phyloP scores from a whole-genome alignment of 2,329 filamentous ascomycete genomes.

The Colletotrichum melonis region DNA sequence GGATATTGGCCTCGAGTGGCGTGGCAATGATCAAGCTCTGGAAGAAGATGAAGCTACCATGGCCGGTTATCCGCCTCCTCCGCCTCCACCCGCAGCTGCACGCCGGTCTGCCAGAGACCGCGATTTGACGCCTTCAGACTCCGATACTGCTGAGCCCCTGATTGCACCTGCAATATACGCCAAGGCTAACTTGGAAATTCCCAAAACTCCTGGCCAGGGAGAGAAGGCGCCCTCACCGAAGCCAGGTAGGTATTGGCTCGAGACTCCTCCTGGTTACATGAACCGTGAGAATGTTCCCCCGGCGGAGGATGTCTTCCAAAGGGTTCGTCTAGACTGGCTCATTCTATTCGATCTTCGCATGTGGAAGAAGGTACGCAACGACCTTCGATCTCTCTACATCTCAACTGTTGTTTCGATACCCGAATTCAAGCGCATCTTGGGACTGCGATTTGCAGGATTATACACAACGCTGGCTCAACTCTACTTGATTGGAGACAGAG shows the following conservation, averaged over 20 bases:
- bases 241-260: constrained; percentile 86
- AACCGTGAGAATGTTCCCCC: constrained; percentile 71
- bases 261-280: constrained; percentile 78
- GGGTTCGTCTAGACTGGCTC: constrained; percentile 92
- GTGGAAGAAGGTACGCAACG: constrained; percentile 95
- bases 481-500: constrained; percentile 94
- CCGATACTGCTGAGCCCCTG: constrained; percentile 76
- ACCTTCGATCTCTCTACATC: constrained; percentile 93
- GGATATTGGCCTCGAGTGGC: constrained; percentile 63
- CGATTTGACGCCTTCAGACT: constrained; percentile 77
- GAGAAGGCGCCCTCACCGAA: constrained; percentile 63
- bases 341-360: constrained; percentile 93
- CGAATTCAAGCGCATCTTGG: constrained; percentile 93
- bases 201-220: constrained; percentile 78
- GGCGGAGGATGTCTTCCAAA: constrained; percentile 89
- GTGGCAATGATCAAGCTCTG: constrained; percentile 71
- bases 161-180: constrained; percentile 71
- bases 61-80: constrained; percentile 76
- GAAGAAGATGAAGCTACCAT: constrained; percentile 83
- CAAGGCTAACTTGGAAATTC: constrained; percentile 78
- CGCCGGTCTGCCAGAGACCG: constrained; percentile 60
- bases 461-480: constrained; percentile 95
- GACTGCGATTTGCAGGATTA: constrained; percentile 91
- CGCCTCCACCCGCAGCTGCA: constrained; percentile 62
- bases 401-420: constrained; percentile 96